Evolutionary conservation across 1,284 basidiomycete genomes (phyloP), one percentile per base, ranked within the genome.

Genomic region (Grifola frondosa): DNA sequence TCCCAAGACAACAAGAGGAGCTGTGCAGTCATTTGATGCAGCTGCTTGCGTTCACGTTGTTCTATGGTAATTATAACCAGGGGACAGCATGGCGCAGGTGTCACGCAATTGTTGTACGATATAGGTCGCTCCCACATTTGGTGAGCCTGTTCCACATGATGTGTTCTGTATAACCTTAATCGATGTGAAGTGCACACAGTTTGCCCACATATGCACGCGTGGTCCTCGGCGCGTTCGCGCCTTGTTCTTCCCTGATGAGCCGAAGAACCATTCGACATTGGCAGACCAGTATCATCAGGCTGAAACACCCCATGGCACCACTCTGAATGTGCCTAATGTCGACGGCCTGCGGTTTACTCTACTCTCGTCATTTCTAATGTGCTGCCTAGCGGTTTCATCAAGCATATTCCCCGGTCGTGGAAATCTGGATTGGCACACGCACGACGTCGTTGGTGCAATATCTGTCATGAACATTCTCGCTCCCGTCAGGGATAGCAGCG

Each of bases 1-100:
- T 83, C 83, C 66, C 69, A 74, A 48, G 77, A 71, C 0, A 89
- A 91, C 62, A 81, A 54, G 90, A 92, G 61, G 85, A 89, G 59
- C 73, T 92, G 7, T 88, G 87, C 62, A 84, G 82, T 47, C 76
- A 88, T 17, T 91, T 88, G 88, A 88, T 87, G 82, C 78, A 83
- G 57, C 71, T 91, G 10, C 73, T 82, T 2, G 87, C 88, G 0
- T 87, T 88, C 58, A 71, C 74, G n/a, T 84, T 84, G 4, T 86
- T 87, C 64, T 86, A 78, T 54, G 69, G 83, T 26, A 86, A 87
- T 54, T 85, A 88, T 56, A 88, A 88, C 48, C 62, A 68, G 91
- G 88, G 87, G 79, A 84, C 36, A 82, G 78, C 40, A 86, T 89
- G 6, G 81, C 82, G 3, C 72, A 79, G 25, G 80, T 87, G n/a